phyloP scores from a whole-genome alignment of 495 filamentous ascomycete genomes.

The Aspergillus affinis region DNA sequence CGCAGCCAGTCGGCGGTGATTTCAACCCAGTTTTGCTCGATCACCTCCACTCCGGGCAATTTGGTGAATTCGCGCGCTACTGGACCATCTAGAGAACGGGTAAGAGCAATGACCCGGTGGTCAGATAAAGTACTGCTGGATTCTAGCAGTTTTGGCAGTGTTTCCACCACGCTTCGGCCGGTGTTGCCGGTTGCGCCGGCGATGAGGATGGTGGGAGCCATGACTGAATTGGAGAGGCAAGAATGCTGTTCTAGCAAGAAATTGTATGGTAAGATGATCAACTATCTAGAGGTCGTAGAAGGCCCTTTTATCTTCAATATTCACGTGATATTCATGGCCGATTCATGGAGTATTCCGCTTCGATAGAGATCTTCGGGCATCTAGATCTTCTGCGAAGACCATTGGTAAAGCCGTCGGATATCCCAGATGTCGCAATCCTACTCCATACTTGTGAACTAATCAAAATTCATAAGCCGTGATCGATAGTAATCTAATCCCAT shows the following conservation, averaged over 20 bases:
- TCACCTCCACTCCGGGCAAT: slow-evolving; percentile 37
- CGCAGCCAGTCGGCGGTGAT: slow-evolving; percentile 45
- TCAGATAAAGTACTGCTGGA: slow-evolving; percentile 25
- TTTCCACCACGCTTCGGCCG: slow-evolving; percentile 32
- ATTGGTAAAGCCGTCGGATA: no score
- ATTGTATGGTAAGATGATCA: neutral
- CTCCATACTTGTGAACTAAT: no score
- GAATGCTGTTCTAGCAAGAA: neutral
- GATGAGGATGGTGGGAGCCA: slow-evolving; percentile 30
- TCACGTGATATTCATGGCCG: no score
- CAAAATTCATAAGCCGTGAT: no score
- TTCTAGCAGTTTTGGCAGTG: slow-evolving; percentile 32
- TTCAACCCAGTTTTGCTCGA: slow-evolving; percentile 44
- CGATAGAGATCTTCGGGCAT: no score
- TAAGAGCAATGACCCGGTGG: slow-evolving; percentile 41
- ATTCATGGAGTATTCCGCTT: no score
- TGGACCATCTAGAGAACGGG: slow-evolving; percentile 31
- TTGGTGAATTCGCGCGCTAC: slow-evolving; percentile 36
- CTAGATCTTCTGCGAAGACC: no score
- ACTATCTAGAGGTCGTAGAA: no score
- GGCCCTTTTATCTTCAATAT: no score
- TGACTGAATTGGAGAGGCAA: slow-evolving; percentile 1
- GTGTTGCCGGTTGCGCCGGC: slow-evolving; percentile 43
- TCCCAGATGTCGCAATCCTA: no score
- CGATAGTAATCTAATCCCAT: no score